Percentiles rank a stretch among this genome's conserved stretches.
phyloP scores from a whole-genome alignment of 2,329 filamentous ascomycete genomes.

The Tolypocladium capitatum region DNA sequence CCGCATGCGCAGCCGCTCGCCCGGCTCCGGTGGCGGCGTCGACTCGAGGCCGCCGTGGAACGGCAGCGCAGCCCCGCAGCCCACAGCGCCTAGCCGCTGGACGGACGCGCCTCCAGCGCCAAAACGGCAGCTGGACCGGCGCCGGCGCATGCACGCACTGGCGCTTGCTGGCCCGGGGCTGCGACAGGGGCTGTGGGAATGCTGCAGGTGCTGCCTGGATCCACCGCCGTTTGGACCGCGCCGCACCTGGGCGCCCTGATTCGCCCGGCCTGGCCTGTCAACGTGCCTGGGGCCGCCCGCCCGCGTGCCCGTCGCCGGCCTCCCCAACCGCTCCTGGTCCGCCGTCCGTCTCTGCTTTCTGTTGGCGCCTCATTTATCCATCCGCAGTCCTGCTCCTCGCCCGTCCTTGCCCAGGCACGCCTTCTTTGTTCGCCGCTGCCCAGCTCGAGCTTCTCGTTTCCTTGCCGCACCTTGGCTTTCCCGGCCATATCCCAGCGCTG shows the following conservation, averaged over 20 bases:
- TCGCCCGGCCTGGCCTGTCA: neutral
- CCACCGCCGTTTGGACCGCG: neutral
- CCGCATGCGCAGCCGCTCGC: too few species aligned
- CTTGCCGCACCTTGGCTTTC: neutral
- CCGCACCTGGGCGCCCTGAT: neutral
- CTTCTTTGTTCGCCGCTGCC: neutral
- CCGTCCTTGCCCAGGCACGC: neutral
- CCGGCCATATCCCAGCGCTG: neutral
- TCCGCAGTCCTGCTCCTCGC: neutral
- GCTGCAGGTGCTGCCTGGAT: neutral
- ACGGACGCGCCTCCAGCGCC: neutral
- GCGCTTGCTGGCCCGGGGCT: neutral
- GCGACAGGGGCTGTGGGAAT: constrained; percentile 2
- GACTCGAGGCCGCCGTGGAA: too few species aligned
- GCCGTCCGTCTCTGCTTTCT: neutral
- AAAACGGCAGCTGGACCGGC: constrained; percentile 2
- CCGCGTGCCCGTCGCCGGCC: too few species aligned
- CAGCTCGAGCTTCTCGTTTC: neutral
- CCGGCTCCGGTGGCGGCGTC: too few species aligned
- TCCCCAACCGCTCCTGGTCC: neutral
- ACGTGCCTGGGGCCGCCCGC: too few species aligned
- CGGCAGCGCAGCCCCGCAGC: too few species aligned
- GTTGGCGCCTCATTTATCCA: neutral
- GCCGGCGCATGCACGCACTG: constrained; percentile 1
- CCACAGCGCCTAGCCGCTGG: too few species aligned